phyloP scores from a whole-genome alignment of 2,329 filamentous ascomycete genomes.

The Cladophialophora bantiana region DNA sequence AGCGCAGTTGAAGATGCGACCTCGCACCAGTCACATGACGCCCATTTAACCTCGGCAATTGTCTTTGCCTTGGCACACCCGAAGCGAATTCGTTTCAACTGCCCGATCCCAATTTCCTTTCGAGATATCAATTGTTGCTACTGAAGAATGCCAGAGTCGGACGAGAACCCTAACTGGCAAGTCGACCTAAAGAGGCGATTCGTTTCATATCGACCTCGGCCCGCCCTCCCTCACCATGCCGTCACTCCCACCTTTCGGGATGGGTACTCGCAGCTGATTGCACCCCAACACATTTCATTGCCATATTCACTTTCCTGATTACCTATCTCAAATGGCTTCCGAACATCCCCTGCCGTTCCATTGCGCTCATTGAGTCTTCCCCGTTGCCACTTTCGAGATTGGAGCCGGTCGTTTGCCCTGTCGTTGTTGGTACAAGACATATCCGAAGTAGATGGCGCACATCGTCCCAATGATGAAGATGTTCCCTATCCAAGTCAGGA shows the following conservation, averaged over 20 bases:
- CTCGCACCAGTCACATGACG: constrained; percentile 9
- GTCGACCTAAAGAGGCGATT: neutral
- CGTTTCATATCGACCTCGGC: neutral
- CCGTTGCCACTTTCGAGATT: constrained; percentile 30
- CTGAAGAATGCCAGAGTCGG: neutral
- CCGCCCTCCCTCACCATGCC: neutral
- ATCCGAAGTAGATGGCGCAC: constrained; percentile 34
- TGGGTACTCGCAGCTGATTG: neutral
- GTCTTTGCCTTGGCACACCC: constrained; percentile 2
- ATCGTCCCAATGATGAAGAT: constrained; percentile 34
- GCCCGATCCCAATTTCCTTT: neutral
- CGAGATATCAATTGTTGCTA: neutral
- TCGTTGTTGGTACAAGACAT: constrained; percentile 35
- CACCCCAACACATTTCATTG: neutral
- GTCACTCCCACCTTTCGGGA: too few relatives aligned
- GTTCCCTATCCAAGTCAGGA: constrained; percentile 32
- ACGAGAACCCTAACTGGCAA: neutral
- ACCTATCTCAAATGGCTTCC: neutral
- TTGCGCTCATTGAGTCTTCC: constrained; percentile 27
- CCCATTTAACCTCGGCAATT: constrained; percentile 20
- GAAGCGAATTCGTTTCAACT: neutral
- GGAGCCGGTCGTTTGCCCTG: constrained; percentile 36
- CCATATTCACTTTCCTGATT: neutral
- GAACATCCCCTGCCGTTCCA: neutral
- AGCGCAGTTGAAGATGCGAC: constrained; percentile 4